phyloP scores from a whole-genome alignment of 305 asterid species.

The Solanum chacoense region DNA sequence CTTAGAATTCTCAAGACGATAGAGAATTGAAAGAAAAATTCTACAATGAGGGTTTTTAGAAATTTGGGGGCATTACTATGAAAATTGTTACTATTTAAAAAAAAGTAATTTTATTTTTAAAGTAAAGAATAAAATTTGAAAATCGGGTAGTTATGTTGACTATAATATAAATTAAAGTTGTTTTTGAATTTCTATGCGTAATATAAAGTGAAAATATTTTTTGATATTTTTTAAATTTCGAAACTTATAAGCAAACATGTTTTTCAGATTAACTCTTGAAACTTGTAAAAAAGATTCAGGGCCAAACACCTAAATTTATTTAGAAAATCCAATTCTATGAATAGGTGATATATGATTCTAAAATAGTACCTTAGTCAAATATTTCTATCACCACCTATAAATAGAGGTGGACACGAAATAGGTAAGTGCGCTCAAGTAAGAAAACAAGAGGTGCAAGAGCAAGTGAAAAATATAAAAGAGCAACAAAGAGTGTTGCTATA shows the following conservation, averaged over 20 bases:
- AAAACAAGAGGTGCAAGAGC: no score
- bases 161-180: no score
- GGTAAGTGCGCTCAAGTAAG: no score
- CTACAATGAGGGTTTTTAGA: neutral
- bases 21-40: neutral
- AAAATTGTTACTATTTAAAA: neutral
- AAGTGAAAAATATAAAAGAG: no score
- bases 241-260: no score
- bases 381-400: neutral
- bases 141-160: neutral
- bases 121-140: neutral
- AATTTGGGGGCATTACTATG: neutral
- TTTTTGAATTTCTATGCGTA: neutral
- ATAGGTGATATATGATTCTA: neutral
- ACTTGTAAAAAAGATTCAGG: no score
- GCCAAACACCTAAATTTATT: neutral
- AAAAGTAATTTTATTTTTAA: no score
- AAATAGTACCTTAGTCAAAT: neutral
- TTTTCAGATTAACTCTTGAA: neutral
- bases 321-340: neutral
- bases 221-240: no score
- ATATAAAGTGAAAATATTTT: neutral
- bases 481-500: no score
- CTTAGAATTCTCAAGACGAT: neutral
- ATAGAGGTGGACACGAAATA: no score